Conservation (phyloP, 768 basidiomycete genomes). For the Naganishia randhawae region DNA sequence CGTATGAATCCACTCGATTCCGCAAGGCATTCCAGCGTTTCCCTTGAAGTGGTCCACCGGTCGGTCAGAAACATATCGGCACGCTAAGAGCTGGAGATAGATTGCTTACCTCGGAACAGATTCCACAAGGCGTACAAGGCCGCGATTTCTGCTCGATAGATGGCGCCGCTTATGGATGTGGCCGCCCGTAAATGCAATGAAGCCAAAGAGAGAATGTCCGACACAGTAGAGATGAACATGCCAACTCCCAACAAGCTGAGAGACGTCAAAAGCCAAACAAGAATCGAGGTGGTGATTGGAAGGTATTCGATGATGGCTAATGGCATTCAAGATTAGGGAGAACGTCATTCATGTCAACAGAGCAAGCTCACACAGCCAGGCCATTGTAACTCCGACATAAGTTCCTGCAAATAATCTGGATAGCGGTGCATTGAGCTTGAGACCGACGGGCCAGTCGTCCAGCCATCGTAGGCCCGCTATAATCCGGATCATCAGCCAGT, state of each 20-base stretch:
- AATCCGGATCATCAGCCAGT: constrained; percentile 56
- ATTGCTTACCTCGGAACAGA: constrained; percentile 71
- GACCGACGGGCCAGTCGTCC: constrained; percentile 89
- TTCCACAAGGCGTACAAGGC: constrained; percentile 73
- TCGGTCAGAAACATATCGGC: not conserved
- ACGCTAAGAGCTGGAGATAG: not conserved
- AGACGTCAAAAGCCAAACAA: constrained; percentile 45
- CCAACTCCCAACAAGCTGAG: constrained; percentile 55
- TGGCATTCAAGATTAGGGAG: not conserved
- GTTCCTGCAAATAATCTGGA: constrained; percentile 74
- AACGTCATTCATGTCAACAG: too few species aligned
- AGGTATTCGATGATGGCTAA: constrained; percentile 24
- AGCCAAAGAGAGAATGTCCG: constrained; percentile 64
- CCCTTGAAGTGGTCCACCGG: constrained; percentile 55
- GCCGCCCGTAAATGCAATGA: constrained; percentile 70
- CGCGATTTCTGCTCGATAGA: constrained; percentile 63
- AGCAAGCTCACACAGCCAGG: constrained; percentile 68
- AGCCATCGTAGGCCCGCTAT: constrained; percentile 69
- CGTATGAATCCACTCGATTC: constrained; percentile 80
- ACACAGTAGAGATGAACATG: constrained; percentile 62
- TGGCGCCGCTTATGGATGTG: constrained; percentile 61
- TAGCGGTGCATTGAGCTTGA: constrained; percentile 95
- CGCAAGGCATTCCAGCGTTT: constrained; percentile 84
- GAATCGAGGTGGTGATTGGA: constrained; percentile 42
- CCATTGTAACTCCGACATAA: constrained; percentile 62